Conservation (phyloP, 192 early-diverging fungal species). For the Coemansia sp. region DNA sequence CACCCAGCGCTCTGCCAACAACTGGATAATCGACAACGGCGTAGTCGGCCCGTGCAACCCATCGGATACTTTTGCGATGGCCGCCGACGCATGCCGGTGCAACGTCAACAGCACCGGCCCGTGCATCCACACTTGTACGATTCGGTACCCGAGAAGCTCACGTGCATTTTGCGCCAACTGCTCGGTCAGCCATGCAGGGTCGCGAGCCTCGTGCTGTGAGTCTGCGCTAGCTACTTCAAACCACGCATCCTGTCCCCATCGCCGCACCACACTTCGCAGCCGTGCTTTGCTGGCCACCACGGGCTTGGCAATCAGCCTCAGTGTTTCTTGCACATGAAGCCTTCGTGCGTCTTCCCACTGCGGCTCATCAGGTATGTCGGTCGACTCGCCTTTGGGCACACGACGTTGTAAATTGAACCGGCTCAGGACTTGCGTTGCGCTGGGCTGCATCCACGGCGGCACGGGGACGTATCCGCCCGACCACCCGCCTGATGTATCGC, state of each 20-base stretch:
- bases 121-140: conserved; percentile 39
- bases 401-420: conserved; percentile 19
- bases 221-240: conserved; percentile 21
- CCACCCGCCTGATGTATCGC: conserved; percentile 9
- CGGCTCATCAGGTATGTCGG: not conserved
- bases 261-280: conserved; percentile 12
- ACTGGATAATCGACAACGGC: conserved; percentile 21
- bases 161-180: conserved; percentile 27
- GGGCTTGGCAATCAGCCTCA: conserved; percentile 33
- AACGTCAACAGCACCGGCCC: conserved; percentile 41
- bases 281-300: conserved; percentile 21
- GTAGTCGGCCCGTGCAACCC: conserved; percentile 8
- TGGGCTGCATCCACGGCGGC: conserved; percentile 52
- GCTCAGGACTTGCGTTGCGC: conserved; percentile 43
- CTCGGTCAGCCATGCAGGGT: conserved; percentile 10
- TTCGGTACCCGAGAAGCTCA: conserved; percentile 37
- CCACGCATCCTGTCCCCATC: conserved; percentile 45
- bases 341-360: conserved; percentile 23
- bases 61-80: conserved; percentile 3
- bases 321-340: conserved; percentile 21
- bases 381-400: not conserved
- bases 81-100: conserved; percentile 13
- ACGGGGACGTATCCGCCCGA: conserved; percentile 38
- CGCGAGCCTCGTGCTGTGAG: conserved; percentile 1
- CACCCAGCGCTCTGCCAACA: conserved; percentile 32